Conservation (phyloP, 495 filamentous ascomycete genomes). For the Neurospora tetrasperma region DNA sequence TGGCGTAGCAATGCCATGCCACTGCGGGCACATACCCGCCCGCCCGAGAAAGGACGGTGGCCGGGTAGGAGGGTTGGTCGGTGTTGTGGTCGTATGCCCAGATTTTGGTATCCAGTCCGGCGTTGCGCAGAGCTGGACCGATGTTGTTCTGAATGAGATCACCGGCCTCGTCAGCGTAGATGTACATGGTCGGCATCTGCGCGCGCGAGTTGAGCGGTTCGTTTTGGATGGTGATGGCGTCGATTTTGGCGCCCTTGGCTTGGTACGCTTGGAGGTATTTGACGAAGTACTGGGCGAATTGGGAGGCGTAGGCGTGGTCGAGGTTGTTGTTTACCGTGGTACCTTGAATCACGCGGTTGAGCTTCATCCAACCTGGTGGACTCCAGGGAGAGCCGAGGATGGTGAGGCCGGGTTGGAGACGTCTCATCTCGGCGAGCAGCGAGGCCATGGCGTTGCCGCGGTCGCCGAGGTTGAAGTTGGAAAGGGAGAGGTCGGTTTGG, state of each 20-base stretch:
- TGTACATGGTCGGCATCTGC: constrained; percentile 46
- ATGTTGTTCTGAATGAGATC: constrained; percentile 39
- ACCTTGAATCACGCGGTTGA: constrained; percentile 40
- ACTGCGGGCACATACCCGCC: constrained; percentile 35
- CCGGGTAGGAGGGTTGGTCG: constrained; percentile 36
- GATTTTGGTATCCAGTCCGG: constrained; percentile 33
- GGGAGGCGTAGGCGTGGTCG: constrained; percentile 36
- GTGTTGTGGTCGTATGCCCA: constrained; percentile 53
- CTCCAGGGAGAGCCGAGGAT: constrained; percentile 46
- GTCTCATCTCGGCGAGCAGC: constrained; percentile 32
- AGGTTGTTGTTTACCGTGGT: constrained; percentile 41
- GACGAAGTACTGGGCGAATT: constrained; percentile 45
- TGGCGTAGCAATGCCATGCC: constrained; percentile 49
- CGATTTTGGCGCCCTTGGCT: constrained; percentile 32
- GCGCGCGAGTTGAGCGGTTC: constrained; percentile 45
- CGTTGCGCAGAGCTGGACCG: constrained; percentile 35
- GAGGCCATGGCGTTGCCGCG: constrained; percentile 44
- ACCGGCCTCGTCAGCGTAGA: constrained; percentile 38
- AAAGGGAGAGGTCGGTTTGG: constrained; percentile 29
- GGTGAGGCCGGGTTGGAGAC: constrained; percentile 23
- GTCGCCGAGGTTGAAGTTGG: constrained; percentile 37
- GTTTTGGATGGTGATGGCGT: constrained; percentile 49
- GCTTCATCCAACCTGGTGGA: constrained; percentile 50
- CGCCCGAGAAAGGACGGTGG: constrained; percentile 36
- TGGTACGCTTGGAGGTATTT: constrained; percentile 46